Base-by-base conservation (phyloP, 2,329 filamentous ascomycete species). In the Aspergillus caelatus region DNA sequence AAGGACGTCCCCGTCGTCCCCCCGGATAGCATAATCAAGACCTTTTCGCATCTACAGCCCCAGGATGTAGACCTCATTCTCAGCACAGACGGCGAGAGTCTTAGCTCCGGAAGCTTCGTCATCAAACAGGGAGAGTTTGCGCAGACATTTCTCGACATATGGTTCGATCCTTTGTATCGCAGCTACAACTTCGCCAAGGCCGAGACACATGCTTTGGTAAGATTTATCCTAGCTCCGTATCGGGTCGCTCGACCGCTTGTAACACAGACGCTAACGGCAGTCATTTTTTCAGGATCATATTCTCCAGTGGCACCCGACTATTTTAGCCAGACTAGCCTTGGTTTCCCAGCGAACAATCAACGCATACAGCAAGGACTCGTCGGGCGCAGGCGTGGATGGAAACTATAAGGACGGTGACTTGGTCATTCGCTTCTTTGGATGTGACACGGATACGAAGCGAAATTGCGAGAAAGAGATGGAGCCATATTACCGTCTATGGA, bases 101-200 rank as follows among this genome's bases (percentile, higher is more conserved):
- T 99, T 59, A 88, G 88, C 30, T 85, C 89, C 19, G 88, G 88
- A 12, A 97, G 92, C 78, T 90, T 97, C 66, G 82, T 98, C 16
- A 76, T 99, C 14, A 85, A 88, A 66, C 92, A 91, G 65, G 93
- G 94, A 26, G 92, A 95, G 61, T 99, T 94, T 92, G 91, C 92
- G 52, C 91, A 91, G 74, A 99, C 91, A 82, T 92, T 99, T 74
- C 79, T 98, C 21, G 95, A 99, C 76, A 91, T 92, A 1, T 99
- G 95, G 95, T 96, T 95, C 74, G 93, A 98, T 76, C 95, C 95
- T 55, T 82, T 98, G 50, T 99, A 96, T 79, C 86, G 94, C 67
- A 91, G 85, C 69, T 99, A 99, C 81, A 96, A 97, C 75, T 99
- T 99, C 74, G 92, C 96, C 74, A 97, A 96, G 77, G 94, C 93